Evolutionary conservation across 176 grass and related monocot species (phyloP).

Genomic region (Urochloa ruziziensis): DNA sequence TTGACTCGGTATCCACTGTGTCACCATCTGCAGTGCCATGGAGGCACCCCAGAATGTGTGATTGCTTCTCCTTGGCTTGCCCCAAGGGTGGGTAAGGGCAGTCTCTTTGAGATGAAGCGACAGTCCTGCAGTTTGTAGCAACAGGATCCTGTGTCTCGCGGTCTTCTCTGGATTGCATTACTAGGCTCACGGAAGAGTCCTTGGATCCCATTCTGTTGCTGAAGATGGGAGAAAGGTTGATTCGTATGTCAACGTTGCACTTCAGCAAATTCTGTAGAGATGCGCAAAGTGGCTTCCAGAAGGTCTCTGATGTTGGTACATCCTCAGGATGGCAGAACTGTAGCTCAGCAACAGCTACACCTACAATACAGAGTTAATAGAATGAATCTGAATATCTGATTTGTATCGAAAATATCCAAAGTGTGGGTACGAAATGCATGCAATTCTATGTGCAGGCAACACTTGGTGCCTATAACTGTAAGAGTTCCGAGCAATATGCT

Average conservation of each 20-base stretch:
- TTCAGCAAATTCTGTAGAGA: conserved; percentile 76
- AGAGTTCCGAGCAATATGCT: not conserved
- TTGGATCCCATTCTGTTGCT: conserved; percentile 17
- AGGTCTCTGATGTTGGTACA: conserved; percentile 53
- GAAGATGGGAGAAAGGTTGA: conserved; percentile 45
- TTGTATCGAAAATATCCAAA: not conserved
- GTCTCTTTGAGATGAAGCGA: conserved; percentile 36
- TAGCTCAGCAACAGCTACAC: conserved; percentile 64
- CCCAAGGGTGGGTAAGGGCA: conserved; percentile 10
- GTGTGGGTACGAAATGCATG: not conserved
- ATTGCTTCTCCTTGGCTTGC: conserved; percentile 29
- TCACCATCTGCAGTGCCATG: conserved; percentile 3
- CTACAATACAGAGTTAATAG: conserved; percentile 32
- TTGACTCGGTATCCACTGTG: not conserved
- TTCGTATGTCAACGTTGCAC: conserved; percentile 73
- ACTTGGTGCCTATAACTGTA: not conserved
- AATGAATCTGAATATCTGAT: conserved; percentile 1
- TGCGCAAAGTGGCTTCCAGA: conserved; percentile 53
- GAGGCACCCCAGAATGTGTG: conserved; percentile 41
- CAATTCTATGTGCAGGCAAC: not conserved
- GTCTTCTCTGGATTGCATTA: conserved; percentile 49
- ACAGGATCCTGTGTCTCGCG: conserved; percentile 8
- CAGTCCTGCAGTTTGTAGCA: conserved; percentile 28
- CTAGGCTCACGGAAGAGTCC: conserved; percentile 44
- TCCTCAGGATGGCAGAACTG: conserved; percentile 58